Percentiles rank a stretch among this genome's conserved stretches.
Evolutionary conservation across 1,284 basidiomycete species (phyloP).

Genomic region (Cronartium quercuum): DNA sequence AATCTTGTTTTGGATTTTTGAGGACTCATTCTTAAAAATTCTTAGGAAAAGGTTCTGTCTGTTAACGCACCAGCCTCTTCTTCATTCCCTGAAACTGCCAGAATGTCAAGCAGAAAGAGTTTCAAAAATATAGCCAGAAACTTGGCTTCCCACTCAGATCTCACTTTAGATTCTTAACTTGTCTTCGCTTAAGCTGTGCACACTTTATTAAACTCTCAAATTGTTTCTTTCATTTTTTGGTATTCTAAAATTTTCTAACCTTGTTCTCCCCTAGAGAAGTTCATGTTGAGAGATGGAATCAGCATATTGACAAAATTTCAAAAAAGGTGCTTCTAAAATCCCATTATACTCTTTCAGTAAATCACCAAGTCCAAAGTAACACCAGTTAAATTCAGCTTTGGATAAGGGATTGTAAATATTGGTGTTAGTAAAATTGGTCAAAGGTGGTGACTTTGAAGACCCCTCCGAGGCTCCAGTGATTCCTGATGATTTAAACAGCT

Average conservation of each 20-base stretch:
- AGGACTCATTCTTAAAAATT: conserved; percentile 45
- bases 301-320: neutral
- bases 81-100: neutral
- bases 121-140: neutral
- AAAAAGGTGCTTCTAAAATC: neutral
- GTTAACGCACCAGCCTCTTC: neutral
- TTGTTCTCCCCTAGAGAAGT: neutral
- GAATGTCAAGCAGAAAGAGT: neutral
- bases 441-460: neutral
- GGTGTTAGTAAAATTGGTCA: neutral
- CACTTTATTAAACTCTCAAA: neutral
- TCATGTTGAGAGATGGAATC: neutral
- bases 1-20: neutral
- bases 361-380: neutral
- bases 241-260: neutral
- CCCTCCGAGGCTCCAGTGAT: neutral
- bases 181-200: neutral
- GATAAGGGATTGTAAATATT: neutral
- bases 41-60: conserved; percentile 41
- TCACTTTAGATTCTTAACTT: neutral
- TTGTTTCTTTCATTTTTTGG: neutral
- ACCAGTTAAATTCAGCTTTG: neutral
- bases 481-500: neutral
- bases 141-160: neutral
- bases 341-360: neutral